phyloP scores from a whole-genome alignment of 371 early-diverging fungal species.

The Mycotypha africana region DNA sequence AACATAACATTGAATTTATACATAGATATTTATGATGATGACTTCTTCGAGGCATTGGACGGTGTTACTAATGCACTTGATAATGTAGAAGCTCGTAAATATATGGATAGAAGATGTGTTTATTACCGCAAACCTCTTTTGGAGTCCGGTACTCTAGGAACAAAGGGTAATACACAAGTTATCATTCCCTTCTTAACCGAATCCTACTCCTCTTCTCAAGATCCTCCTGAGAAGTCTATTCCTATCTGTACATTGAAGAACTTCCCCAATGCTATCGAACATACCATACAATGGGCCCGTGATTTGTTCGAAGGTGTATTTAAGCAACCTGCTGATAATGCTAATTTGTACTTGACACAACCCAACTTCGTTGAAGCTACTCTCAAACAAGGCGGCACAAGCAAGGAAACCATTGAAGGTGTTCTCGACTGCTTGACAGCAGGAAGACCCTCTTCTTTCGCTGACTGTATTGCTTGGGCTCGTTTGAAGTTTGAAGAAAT shows the following conservation, averaged over 20 bases:
- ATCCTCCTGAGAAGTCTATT: slow-evolving; percentile 99
- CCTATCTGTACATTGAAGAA: slow-evolving; percentile 99
- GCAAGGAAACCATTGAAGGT: slow-evolving; percentile 70
- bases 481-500: slow-evolving; percentile 89
- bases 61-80: slow-evolving; percentile 99
- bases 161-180: slow-evolving; percentile 99
- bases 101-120: slow-evolving; percentile 98
- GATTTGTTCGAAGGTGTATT: slow-evolving; percentile 97
- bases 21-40: slow-evolving; percentile 85
- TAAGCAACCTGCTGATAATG: slow-evolving; percentile 87
- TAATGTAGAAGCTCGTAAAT: slow-evolving; percentile 97
- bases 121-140: slow-evolving; percentile 94
- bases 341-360: slow-evolving; percentile 85
- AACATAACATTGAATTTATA: neutral
- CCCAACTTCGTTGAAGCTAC: slow-evolving; percentile 75
- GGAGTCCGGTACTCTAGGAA: slow-evolving; percentile 99
- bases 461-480: slow-evolving; percentile 93
- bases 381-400: slow-evolving; percentile 76
- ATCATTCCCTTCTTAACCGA: slow-evolving; percentile 96
- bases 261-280: slow-evolving; percentile 99
- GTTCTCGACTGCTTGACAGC: slow-evolving; percentile 70
- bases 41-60: slow-evolving; percentile 86
- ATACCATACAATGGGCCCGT: slow-evolving; percentile 99
- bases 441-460: slow-evolving; percentile 79
- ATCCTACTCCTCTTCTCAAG: slow-evolving; percentile 97